These are phyloP conservation scores for Ceratocystis ficicola DNA, from an alignment of 2,329 filamentous ascomycete genomes.

Conservation along the genomic window DNA sequence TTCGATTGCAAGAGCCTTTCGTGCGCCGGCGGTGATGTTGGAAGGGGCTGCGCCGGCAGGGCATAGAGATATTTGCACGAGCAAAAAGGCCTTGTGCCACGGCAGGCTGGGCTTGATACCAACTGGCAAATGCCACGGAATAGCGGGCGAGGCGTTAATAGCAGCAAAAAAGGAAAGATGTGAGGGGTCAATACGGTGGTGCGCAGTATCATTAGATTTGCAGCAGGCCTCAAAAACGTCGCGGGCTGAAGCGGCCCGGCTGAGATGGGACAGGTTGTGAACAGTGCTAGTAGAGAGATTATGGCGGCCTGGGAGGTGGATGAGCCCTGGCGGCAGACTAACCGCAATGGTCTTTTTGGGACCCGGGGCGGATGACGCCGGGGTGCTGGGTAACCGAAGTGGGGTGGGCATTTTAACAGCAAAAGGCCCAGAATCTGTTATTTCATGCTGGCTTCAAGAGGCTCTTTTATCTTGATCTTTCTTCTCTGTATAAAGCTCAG, in stretches of 20 bases:
- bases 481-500: no score
- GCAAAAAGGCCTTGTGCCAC: slow-evolving; percentile 62
- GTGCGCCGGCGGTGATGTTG: slow-evolving; percentile 31
- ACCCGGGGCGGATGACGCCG: background rate
- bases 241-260: slow-evolving; percentile 22
- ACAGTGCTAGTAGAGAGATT: slow-evolving; percentile 15
- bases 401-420: no score
- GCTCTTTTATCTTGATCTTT: no score
- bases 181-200: slow-evolving; percentile 29
- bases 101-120: slow-evolving; percentile 24
- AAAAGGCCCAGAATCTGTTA: no score
- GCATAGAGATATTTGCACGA: slow-evolving; percentile 50
- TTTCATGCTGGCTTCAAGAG: no score
- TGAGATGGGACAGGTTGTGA: slow-evolving; percentile 19
- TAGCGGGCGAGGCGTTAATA: slow-evolving; percentile 32
- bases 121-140: slow-evolving; percentile 30
- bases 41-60: slow-evolving; percentile 50
- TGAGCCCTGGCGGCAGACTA: slow-evolving; percentile 7
- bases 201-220: slow-evolving; percentile 31
- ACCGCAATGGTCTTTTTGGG: background rate
- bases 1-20: slow-evolving; percentile 24
- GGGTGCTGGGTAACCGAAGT: no score
- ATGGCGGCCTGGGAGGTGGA: slow-evolving; percentile 14
- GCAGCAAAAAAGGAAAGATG: slow-evolving; percentile 31
- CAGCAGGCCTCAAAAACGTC: slow-evolving; percentile 32